Evolutionary conservation across 352 stramenopile species (phyloP).

Genomic region (Albugo laibachii): DNA sequence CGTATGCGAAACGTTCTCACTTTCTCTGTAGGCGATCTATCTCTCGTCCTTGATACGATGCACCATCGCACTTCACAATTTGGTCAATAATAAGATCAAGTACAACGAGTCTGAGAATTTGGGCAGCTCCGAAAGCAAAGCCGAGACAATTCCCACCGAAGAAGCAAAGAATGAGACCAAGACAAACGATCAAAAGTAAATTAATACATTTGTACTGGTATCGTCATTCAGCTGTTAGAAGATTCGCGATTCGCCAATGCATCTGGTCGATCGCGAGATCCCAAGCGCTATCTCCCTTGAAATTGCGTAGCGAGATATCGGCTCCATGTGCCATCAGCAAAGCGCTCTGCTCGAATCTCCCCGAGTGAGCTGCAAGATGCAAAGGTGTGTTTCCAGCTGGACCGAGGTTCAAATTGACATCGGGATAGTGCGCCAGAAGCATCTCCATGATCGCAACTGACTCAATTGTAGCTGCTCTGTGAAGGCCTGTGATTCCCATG

Average conservation of each 20-base stretch:
- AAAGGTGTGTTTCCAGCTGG: slow-evolving; percentile 21
- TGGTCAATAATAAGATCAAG: slow-evolving; percentile 99
- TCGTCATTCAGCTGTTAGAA: no score
- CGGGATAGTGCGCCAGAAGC: slow-evolving; percentile 23
- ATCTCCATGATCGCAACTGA: slow-evolving; percentile 17
- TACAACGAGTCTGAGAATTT: slow-evolving; percentile 72
- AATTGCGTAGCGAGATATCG: no score
- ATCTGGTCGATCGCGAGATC: no score
- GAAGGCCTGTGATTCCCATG: slow-evolving; percentile 20
- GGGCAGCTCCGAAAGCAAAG: no score
- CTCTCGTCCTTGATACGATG: slow-evolving; percentile 93
- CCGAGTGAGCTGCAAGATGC: slow-evolving; percentile 27
- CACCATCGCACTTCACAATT: slow-evolving; percentile 96
- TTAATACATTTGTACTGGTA: no score
- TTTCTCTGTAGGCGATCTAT: slow-evolving; percentile 81
- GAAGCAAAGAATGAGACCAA: no score
- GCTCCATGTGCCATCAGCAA: slow-evolving; percentile 16
- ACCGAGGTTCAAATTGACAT: slow-evolving; percentile 8
- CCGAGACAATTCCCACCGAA: no score
- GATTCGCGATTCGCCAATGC: no score
- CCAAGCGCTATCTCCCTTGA: no score
- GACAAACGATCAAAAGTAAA: no score
- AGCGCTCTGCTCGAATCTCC: slow-evolving; percentile 23
- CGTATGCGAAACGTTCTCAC: neutral
- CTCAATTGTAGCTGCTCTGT: slow-evolving; percentile 26